Evolutionary conservation across 495 filamentous ascomycete genomes (phyloP), one percentile per base, ranked within the genome.

Genomic region (Lophium mytilinum): DNA sequence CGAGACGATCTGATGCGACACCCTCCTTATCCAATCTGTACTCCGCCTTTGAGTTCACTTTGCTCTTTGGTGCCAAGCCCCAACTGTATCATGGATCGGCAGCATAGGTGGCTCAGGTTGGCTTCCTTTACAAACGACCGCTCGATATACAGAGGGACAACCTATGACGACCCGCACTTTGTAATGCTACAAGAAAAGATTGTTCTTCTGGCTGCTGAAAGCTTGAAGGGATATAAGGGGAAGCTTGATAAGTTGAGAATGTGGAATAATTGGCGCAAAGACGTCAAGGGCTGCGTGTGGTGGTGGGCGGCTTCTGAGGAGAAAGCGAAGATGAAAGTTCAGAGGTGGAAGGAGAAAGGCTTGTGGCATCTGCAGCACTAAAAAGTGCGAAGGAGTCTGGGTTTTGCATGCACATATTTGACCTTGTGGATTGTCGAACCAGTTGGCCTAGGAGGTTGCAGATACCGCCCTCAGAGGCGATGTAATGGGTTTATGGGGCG

Each of bases 281-380:
- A 54, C 18, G 37, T 47, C 1, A 36, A 35, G 34, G 54, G 57
- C 51, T 21, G 15, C 35, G 34, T 60, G 9, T 60, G 57, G 57
- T 60, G 57, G 57, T 60, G 57, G 57, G 57, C 57, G 12, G 37
- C 19, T 34, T 36, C 42, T 1, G 57, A 54, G 36, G 57, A 54
- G 18, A 60, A 60, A 35, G 51, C 57, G 10, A 54, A 46, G 43
- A 39, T 39, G n/a, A 60, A 60, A 19, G 55, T 60, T 50, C 42
- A 60, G 43, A 54, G 56, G 33, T 53, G 50, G 57, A 39, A 18
- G 34, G 51, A 55, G 53, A 43, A 33, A 35, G 45, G 24, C 2
- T 30, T 30, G 24, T 30, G 24, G 24, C 24, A 2, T 30, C 24
- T 30, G 24, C 3, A 30, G 6, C 24, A 30, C 24, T 30, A 30